Evolutionary conservation across 805 yeast species (phyloP).

Genomic region (Ogataea chonburiensis): DNA sequence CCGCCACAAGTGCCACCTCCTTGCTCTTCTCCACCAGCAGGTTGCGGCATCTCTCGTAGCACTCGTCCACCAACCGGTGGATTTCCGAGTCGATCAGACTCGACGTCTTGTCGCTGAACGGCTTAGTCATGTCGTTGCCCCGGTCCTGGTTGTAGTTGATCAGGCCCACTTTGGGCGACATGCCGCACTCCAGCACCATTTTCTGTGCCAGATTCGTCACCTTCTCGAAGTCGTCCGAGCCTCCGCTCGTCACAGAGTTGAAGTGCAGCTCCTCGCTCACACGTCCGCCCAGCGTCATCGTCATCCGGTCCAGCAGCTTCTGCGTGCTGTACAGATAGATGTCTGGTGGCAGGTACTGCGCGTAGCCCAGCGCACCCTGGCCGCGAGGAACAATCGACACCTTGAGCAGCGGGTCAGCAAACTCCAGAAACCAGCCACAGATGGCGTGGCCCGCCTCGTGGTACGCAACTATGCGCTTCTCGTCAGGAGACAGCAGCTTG

Average conservation of each 20-base stretch:
- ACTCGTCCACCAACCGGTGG: slow-evolving; percentile 61
- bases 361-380: slow-evolving; percentile 93
- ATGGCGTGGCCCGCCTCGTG: slow-evolving; percentile 98
- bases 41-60: slow-evolving; percentile 57
- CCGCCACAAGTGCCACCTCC: slow-evolving; percentile 69
- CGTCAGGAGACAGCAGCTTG: slow-evolving; percentile 72
- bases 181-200: slow-evolving; percentile 86
- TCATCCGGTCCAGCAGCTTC: slow-evolving; percentile 80
- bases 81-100: slow-evolving; percentile 67
- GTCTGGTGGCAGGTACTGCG: slow-evolving; percentile 91
- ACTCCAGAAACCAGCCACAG: slow-evolving; percentile 88
- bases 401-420: slow-evolving; percentile 87
- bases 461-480: slow-evolving; percentile 83
- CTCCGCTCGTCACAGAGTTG: slow-evolving; percentile 86
- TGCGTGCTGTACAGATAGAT: slow-evolving; percentile 73
- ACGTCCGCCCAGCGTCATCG: slow-evolving; percentile 93
- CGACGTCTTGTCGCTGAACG: slow-evolving; percentile 74
- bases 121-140: slow-evolving; percentile 52
- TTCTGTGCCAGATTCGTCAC: slow-evolving; percentile 85
- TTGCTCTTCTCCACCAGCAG: slow-evolving; percentile 56
- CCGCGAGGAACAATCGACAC: slow-evolving; percentile 96
- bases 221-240: slow-evolving; percentile 88
- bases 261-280: slow-evolving; percentile 90
- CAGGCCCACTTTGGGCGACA: slow-evolving; percentile 77
- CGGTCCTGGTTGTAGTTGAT: slow-evolving; percentile 51